phyloP scores from a whole-genome alignment of 179 eudicot species.

The Beta macrorhiza region DNA sequence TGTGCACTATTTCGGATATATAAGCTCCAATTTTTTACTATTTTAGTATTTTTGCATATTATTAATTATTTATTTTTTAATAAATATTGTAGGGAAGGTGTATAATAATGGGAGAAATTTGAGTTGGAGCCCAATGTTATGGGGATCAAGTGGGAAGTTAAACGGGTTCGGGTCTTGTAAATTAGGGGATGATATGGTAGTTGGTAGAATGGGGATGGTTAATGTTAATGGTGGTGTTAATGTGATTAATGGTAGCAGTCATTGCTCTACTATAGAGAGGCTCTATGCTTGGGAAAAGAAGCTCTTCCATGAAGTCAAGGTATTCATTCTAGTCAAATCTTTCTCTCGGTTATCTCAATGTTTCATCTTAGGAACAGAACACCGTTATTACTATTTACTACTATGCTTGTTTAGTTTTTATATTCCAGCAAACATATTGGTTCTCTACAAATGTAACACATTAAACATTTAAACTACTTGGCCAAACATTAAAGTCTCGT shows the following conservation, averaged over 20 bases:
- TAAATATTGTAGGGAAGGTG: conserved; percentile 36
- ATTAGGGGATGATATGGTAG: conserved; percentile 41
- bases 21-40: neutral
- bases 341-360: neutral
- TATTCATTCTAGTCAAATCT: conserved; percentile 14
- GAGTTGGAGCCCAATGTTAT: conserved; percentile 60
- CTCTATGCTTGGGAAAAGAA: conserved; percentile 97
- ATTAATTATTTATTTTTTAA: neutral
- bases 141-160: conserved; percentile 51
- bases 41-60: neutral
- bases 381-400: neutral
- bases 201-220: conserved; percentile 24
- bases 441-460: too few relatives aligned
- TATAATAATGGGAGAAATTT: conserved; percentile 54
- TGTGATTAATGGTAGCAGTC: conserved; percentile 39
- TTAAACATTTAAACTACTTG: too few relatives aligned
- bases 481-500: too few relatives aligned
- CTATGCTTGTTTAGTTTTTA: too few relatives aligned
- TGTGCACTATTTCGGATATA: too few relatives aligned
- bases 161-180: conserved; percentile 56
- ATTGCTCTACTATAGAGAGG: conserved; percentile 82
- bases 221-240: conserved; percentile 20
- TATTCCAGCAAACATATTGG: too few relatives aligned
- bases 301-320: conserved; percentile 86
- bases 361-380: neutral